A percentile compares a stretch with the other conserved stretches of the same genome.
Conservation (phyloP, 495 filamentous ascomycete species). For the Tuber microsphaerosporum region DNA sequence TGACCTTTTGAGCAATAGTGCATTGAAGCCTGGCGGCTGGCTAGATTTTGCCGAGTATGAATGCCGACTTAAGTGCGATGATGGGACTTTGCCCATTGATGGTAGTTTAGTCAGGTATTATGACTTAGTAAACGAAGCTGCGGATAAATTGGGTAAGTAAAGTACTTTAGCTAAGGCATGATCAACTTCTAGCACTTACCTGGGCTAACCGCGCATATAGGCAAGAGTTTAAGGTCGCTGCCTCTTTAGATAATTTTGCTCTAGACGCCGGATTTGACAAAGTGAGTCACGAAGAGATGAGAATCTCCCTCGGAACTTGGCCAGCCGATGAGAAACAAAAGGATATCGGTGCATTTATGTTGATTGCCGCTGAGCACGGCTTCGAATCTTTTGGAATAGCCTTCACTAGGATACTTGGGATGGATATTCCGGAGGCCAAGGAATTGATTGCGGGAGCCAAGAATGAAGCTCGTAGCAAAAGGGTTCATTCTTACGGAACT, state of each 20-base stretch:
- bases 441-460: conserved; percentile 4
- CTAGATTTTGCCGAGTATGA: conserved; percentile 24
- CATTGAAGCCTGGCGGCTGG: conserved; percentile 29
- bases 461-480: conserved; percentile 23
- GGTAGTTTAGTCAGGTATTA: conserved; percentile 19
- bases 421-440: conserved; percentile 14
- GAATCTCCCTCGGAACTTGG: conserved; percentile 26
- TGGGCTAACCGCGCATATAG: conserved; percentile 9
- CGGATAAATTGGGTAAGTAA: conserved; percentile 13
- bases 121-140: conserved; percentile 25
- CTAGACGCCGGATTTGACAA: conserved; percentile 20
- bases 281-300: conserved; percentile 14
- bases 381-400: conserved; percentile 30
- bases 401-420: conserved; percentile 21
- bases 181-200: conserved; percentile 18
- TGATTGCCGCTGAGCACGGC: conserved; percentile 17
- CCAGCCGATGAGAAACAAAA: conserved; percentile 27
- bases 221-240: conserved; percentile 17
- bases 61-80: conserved; percentile 21
- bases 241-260: conserved; percentile 1
- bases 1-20: conserved; percentile 1
- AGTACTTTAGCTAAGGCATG: neutral
- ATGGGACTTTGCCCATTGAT: conserved; percentile 19
- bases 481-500: conserved; percentile 21
- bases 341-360: conserved; percentile 24